Evolutionary conservation across 805 yeast genomes (phyloP).

Genomic region (Candida manassasensis): DNA sequence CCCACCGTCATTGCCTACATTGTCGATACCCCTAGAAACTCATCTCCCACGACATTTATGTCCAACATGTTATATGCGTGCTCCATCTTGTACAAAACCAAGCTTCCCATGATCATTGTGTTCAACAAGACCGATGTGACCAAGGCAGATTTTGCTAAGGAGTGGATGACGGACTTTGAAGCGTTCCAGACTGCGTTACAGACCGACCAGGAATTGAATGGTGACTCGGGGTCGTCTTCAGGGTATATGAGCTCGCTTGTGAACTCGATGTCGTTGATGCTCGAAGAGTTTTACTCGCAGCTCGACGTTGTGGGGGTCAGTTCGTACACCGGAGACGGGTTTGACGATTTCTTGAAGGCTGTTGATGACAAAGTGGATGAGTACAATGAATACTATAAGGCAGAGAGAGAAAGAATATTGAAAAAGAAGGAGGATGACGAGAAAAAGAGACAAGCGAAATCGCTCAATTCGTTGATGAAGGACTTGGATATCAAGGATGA

Average conservation of each 20-base stretch:
- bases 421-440: conserved; percentile 75
- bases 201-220: conserved; percentile 61
- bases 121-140: conserved; percentile 92
- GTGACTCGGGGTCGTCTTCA: conserved; percentile 55
- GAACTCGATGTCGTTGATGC: conserved; percentile 91
- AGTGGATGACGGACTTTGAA: conserved; percentile 98
- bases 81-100: conserved; percentile 91
- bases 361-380: conserved; percentile 87
- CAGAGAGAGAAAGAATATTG: conserved; percentile 78
- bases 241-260: conserved; percentile 94
- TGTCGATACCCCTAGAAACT: conserved; percentile 92
- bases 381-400: conserved; percentile 74
- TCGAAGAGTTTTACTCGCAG: conserved; percentile 93
- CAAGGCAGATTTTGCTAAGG: conserved; percentile 81
- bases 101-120: conserved; percentile 93
- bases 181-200: conserved; percentile 76
- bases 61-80: conserved; percentile 98
- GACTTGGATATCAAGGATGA: conserved; percentile 69
- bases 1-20: conserved; percentile 96
- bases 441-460: conserved; percentile 63
- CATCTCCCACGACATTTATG: conserved; percentile 94
- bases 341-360: conserved; percentile 81
- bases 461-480: conserved; percentile 70
- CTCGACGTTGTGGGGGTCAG: conserved; percentile 91
- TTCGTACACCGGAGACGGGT: conserved; percentile 89